phyloP scores from a whole-genome alignment of 192 early-diverging fungal genomes.

The Phycomyces blakesleeanus region DNA sequence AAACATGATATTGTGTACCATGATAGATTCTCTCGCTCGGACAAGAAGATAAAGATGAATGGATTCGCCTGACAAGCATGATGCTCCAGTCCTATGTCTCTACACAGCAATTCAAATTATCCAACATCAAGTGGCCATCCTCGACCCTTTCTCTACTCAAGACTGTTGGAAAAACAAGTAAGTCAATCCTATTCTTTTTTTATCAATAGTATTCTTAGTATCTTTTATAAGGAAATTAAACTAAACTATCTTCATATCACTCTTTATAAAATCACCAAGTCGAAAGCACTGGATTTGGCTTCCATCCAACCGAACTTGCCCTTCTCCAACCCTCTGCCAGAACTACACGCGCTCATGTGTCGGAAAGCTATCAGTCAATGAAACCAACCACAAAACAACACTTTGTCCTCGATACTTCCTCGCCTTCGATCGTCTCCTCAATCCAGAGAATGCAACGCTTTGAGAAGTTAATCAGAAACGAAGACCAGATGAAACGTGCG shows the following conservation, averaged over 20 bases:
- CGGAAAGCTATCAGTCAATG: not conserved
- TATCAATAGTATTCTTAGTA: not conserved
- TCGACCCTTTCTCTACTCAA: not conserved
- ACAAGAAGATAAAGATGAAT: not conserved
- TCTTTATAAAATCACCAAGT: constrained; percentile 13
- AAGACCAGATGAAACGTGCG: constrained; percentile 3
- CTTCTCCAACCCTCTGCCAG: constrained; percentile 8
- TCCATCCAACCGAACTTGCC: constrained; percentile 20
- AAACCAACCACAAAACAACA: constrained; percentile 8
- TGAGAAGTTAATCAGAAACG: constrained; percentile 6
- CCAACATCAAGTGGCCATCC: constrained; percentile 3
- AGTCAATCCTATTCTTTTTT: not conserved
- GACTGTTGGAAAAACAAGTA: constrained; percentile 7
- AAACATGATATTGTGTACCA: too few species aligned
- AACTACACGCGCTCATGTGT: not conserved
- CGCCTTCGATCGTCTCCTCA: constrained; percentile 9
- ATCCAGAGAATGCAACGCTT: constrained; percentile 2
- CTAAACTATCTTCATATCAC: too few species aligned
- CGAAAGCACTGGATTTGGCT: constrained; percentile 12
- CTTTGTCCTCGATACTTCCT: not conserved
- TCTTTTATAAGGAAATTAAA: too few species aligned
- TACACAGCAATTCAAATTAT: not conserved
- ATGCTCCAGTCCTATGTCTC: constrained; percentile 7
- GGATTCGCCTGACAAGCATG: not conserved
- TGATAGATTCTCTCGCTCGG: too few species aligned